A percentile compares a stretch with the other conserved stretches of the same genome.
Conservation (phyloP, 2,329 filamentous ascomycete genomes). For the Leptographium wingfieldii region DNA sequence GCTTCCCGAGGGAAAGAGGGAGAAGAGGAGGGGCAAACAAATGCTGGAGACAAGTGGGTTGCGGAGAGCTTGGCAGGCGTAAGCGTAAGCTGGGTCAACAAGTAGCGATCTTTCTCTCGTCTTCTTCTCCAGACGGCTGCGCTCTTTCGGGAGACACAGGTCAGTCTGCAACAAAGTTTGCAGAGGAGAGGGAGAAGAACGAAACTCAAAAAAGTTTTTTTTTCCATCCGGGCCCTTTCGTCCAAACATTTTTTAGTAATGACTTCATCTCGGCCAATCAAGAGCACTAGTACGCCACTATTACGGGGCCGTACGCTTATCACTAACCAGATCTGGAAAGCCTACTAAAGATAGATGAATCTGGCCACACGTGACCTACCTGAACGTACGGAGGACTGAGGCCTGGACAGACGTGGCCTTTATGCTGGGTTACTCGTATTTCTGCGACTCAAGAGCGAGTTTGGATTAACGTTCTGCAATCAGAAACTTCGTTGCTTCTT, state of each 20-base stretch:
- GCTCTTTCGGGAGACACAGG: background rate
- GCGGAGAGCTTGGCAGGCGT: background rate
- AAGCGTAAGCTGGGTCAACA: background rate
- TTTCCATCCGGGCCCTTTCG: background rate
- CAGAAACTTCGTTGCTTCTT: background rate
- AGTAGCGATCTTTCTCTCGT: background rate
- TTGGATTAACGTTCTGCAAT: no score
- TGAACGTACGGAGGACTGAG: background rate
- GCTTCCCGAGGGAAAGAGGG: background rate
- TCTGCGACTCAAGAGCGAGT: background rate
- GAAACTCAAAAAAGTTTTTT: background rate
- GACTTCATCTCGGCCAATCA: background rate
- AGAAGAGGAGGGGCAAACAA: background rate
- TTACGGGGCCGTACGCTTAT: background rate
- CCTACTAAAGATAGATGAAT: background rate
- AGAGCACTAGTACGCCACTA: background rate
- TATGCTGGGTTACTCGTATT: background rate
- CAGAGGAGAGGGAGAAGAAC: background rate
- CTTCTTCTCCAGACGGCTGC: slow-evolving; percentile 1
- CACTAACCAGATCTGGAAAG: background rate
- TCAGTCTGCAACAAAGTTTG: background rate
- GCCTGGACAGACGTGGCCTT: background rate
- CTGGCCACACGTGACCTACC: background rate
- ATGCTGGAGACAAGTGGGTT: background rate
- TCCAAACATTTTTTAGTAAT: background rate